Base-by-base conservation (phyloP, 768 basidiomycete species). In the Tephrocybe sp. region DNA sequence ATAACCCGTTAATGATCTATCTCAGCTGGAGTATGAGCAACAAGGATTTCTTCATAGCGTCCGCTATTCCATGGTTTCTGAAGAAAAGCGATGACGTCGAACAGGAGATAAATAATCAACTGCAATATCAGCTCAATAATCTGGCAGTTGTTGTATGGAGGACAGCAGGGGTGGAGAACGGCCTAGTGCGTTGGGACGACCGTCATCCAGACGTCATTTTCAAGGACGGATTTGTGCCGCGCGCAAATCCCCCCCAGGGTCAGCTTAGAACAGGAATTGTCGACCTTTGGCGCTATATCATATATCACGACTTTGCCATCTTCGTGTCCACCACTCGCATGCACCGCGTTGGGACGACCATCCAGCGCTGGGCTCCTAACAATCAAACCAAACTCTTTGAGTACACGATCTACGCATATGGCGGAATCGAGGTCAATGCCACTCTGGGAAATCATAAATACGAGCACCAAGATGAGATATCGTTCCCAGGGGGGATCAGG, bases 401-500 rank as follows among this genome's bases (percentile, higher is more conserved):
- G 22, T 38, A 47, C 19, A 36, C n/a, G 4, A 25, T 38, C 36
- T 38, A 47, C 28, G 46, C 15, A 11, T 47, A 37, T 47, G 46
- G 46, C 4, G 35, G 46, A 18, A 47, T 47, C 16, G 36, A 38
- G 13, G 35, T 27, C 22, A 47, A 47, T 39, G 12, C 34, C 4
- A 47, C 34, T 6, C 34, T 46, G 4, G 46, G 35, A 6, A n/a
- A 15, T 16, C 46, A 47, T 16, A 27, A 38, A n/a, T 46, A 13
- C n/a, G 34, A 12, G 5, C 44, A 36, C 16, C 44, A 46, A 19
- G 11, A 46, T 19, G 44, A 46, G 25, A 35, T 46, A n/a, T 19
- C 44, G 12, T 46, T 46, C 44, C 30, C 44, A n/a, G 44, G 44
- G n/a, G 44, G 44, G 13, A 46, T 46, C 22, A 46, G 34, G 34